Conservation (phyloP, 805 yeast genomes). For the Groenewaldozyma tartarivorans region DNA sequence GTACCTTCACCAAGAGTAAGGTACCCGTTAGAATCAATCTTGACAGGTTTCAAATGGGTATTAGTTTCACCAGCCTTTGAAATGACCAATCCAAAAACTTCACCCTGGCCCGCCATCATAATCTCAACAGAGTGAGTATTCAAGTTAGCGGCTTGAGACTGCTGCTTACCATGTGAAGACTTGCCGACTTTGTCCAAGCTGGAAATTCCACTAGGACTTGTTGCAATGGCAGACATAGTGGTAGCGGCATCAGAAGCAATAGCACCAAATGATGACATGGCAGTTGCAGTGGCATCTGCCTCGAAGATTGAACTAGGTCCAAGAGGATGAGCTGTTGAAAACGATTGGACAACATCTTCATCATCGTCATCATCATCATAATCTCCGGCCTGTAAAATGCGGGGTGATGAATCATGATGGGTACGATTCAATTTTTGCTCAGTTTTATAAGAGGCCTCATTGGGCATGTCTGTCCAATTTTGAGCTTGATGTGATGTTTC, state of each 20-base stretch:
- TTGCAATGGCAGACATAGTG: background rate
- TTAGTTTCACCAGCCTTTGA: background rate
- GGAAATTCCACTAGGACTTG: background rate
- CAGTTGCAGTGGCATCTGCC: background rate
- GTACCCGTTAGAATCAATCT: constrained; percentile 17
- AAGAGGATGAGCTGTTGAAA: too few relatives aligned
- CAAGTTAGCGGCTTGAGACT: background rate
- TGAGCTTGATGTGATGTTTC: too few relatives aligned
- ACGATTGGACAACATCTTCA: too few relatives aligned
- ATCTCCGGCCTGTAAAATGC: too few relatives aligned
- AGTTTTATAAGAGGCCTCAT: too few relatives aligned
- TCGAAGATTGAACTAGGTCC: background rate
- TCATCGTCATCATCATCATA: too few relatives aligned
- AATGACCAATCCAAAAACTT: background rate
- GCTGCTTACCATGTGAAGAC: background rate
- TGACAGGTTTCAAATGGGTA: constrained; percentile 9
- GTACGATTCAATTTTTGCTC: too few relatives aligned
- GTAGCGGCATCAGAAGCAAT: background rate
- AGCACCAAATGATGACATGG: background rate
- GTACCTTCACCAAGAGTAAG: constrained; percentile 12
- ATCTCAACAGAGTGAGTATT: background rate
- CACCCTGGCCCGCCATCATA: background rate
- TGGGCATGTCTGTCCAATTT: too few relatives aligned
- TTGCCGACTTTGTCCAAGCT: background rate
- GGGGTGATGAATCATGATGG: too few relatives aligned